Percentiles rank a stretch among this genome's conserved stretches.
phyloP scores from a whole-genome alignment of 1,139 yeast genomes.

The Geotrichum australiense region DNA sequence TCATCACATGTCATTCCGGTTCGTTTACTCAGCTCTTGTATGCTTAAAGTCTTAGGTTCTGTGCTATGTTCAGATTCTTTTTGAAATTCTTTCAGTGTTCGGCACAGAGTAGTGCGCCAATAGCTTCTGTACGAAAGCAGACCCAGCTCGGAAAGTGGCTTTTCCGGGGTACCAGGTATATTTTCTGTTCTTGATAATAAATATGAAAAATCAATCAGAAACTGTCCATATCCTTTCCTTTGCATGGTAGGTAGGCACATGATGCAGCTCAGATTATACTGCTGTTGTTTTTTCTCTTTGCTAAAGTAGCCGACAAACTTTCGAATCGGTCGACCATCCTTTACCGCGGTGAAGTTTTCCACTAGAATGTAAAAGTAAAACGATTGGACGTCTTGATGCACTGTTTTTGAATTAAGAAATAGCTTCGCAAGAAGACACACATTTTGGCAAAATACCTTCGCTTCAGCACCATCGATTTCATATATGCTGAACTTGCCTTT shows the following conservation, averaged over 20 bases:
- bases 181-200: constrained; percentile 66
- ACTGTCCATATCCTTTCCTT: constrained; percentile 81
- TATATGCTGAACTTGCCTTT: constrained; percentile 56
- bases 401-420: constrained; percentile 81
- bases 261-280: constrained; percentile 81
- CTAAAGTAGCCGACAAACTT: constrained; percentile 85
- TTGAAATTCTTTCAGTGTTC: constrained; percentile 34
- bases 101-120: constrained; percentile 69
- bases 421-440: constrained; percentile 82
- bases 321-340: background rate
- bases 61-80: no score
- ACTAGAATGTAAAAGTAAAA: constrained; percentile 82
- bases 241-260: constrained; percentile 84
- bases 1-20: constrained; percentile 85
- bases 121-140: constrained; percentile 76
- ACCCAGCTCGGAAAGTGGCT: constrained; percentile 85
- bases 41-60: constrained; percentile 25
- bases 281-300: constrained; percentile 62
- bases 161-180: constrained; percentile 88
- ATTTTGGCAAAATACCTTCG: constrained; percentile 78
- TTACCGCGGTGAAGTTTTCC: constrained; percentile 46
- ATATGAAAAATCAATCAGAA: constrained; percentile 85
- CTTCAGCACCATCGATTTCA: constrained; percentile 89
- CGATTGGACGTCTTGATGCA: constrained; percentile 93
- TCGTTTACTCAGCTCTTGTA: constrained; percentile 46